These are phyloP conservation scores for Podospora sp. DNA, from an alignment of 495 filamentous ascomycete genomes.

Conservation along the genomic window DNA sequence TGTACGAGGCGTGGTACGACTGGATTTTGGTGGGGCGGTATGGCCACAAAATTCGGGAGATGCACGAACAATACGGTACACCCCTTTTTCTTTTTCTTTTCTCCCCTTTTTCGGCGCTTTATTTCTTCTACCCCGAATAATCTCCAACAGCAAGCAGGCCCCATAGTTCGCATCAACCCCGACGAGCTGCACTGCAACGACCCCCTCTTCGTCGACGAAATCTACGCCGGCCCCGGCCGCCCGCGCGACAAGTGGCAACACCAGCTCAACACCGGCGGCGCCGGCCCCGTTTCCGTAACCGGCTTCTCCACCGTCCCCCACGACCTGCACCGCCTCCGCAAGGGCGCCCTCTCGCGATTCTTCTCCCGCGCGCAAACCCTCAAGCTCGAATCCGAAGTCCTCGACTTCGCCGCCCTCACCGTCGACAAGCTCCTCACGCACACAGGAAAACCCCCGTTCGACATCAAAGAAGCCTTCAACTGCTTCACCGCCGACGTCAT, in stretches of 20 bases:
- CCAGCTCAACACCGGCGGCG: constrained; percentile 24
- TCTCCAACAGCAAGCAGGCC: constrained; percentile 25
- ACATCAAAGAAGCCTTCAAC: constrained; percentile 34
- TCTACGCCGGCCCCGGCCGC: constrained; percentile 35
- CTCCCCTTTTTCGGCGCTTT: too few relatives aligned
- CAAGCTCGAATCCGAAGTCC: constrained; percentile 39
- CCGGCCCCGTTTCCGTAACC: constrained; percentile 31
- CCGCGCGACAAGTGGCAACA: constrained; percentile 37
- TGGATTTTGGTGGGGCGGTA: constrained; percentile 49
- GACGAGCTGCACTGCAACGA: constrained; percentile 39
- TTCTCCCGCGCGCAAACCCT: constrained; percentile 45
- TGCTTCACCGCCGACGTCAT: constrained; percentile 38
- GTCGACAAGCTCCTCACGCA: constrained; percentile 21
- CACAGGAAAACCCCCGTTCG: constrained; percentile 20
- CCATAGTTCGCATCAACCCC: constrained; percentile 44
- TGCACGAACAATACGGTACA: constrained; percentile 51
- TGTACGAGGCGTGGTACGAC: constrained; percentile 58
- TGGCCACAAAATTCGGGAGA: constrained; percentile 46
- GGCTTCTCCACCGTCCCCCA: constrained; percentile 52
- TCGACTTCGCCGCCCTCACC: constrained; percentile 20
- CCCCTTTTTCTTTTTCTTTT: too few relatives aligned
- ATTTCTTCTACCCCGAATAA: not conserved
- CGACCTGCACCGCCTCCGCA: constrained; percentile 46
- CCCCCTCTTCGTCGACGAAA: constrained; percentile 35
- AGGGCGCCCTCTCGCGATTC: constrained; percentile 45